phyloP scores from a whole-genome alignment of 768 basidiomycete genomes.

The Cyathus striatus region DNA sequence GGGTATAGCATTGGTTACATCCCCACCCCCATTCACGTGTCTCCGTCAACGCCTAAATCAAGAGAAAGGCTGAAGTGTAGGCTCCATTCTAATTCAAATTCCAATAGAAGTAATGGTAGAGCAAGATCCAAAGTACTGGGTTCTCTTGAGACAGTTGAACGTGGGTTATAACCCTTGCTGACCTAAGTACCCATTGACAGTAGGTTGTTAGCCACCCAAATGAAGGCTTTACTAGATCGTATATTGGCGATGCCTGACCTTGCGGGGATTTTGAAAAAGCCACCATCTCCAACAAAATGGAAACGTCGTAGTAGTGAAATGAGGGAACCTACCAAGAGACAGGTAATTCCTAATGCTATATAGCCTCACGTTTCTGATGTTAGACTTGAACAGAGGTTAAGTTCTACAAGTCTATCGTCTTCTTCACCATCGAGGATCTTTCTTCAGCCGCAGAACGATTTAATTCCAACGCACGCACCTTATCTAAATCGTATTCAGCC shows the following conservation, averaged over 20 bases:
- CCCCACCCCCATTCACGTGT: conserved; percentile 17
- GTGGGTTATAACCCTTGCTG: conserved; percentile 22
- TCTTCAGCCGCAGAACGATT: too few species aligned
- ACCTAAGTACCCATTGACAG: neutral
- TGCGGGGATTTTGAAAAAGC: conserved; percentile 38
- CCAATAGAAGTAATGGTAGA: conserved; percentile 2
- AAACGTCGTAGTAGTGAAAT: too few species aligned
- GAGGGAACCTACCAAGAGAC: too few species aligned
- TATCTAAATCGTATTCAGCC: too few species aligned
- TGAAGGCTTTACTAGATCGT: conserved; percentile 32
- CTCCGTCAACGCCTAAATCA: conserved; percentile 15
- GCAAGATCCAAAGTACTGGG: conserved; percentile 31
- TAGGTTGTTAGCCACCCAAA: conserved; percentile 22
- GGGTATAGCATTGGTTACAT: conserved; percentile 11
- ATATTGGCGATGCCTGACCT: conserved; percentile 40
- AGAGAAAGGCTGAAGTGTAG: conserved; percentile 6
- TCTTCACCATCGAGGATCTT: too few species aligned
- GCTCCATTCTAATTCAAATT: conserved; percentile 11
- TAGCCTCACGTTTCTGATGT: too few species aligned
- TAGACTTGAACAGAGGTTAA: too few species aligned
- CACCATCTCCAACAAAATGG: too few species aligned
- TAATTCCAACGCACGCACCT: too few species aligned
- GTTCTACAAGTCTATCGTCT: too few species aligned
- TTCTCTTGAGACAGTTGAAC: conserved; percentile 36
- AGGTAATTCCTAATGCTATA: too few species aligned